Evolutionary conservation across 1,284 basidiomycete genomes (phyloP).

Genomic region (Moesziomyces aphidis): DNA sequence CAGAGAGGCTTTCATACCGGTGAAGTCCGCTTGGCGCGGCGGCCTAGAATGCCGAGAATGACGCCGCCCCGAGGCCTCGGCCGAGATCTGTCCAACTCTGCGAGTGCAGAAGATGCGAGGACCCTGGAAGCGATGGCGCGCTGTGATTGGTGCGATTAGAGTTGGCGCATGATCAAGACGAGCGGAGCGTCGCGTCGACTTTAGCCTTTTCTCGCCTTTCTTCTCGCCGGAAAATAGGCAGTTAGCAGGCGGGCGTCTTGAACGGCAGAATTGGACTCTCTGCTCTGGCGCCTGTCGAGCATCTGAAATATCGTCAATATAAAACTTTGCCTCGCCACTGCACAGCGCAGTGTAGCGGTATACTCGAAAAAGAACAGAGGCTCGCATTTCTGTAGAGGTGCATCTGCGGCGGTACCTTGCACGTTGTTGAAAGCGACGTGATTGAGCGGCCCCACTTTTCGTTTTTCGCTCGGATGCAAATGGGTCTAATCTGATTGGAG

Average conservation of each 20-base stretch:
- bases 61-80: conserved; percentile 20
- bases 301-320: conserved; percentile 30
- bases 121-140: conserved; percentile 30
- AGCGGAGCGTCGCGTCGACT: conserved; percentile 11
- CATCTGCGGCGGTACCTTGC: background rate
- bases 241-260: background rate
- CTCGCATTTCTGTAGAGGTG: too few relatives aligned
- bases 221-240: background rate
- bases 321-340: background rate
- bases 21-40: conserved; percentile 10
- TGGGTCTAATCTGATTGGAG: conserved; percentile 47
- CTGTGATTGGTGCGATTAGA: conserved; percentile 52
- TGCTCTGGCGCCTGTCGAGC: background rate
- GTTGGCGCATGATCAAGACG: conserved; percentile 12
- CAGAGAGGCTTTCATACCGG: conserved; percentile 4
- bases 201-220: background rate
- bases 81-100: conserved; percentile 22
- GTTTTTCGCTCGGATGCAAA: conserved; percentile 24
- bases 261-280: background rate
- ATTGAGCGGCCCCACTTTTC: conserved; percentile 15
- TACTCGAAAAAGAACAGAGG: background rate
- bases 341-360: background rate
- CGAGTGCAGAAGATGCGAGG: conserved; percentile 6
- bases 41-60: conserved; percentile 8
- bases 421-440: background rate